These are phyloP conservation scores for Xylaria sp. DNA, from an alignment of 2,329 filamentous ascomycete genomes.

Conservation along the genomic window DNA sequence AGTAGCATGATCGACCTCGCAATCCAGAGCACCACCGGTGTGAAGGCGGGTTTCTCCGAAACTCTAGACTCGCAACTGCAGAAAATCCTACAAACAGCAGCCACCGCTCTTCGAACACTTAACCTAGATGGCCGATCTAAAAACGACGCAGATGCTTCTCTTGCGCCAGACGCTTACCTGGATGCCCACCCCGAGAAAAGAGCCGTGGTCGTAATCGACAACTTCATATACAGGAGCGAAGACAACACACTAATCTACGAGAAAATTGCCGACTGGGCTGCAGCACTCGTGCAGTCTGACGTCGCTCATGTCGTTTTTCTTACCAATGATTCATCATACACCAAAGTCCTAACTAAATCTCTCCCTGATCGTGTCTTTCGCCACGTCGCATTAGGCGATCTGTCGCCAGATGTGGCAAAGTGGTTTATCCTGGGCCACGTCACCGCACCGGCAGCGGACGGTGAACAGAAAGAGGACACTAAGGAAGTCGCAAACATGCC, in stretches of 20 bases:
- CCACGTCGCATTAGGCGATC: slow-evolving; percentile 83
- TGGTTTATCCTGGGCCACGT: slow-evolving; percentile 88
- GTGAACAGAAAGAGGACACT: slow-evolving; percentile 36
- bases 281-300: slow-evolving; percentile 81
- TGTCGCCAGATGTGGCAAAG: slow-evolving; percentile 84
- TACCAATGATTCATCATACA: slow-evolving; percentile 86
- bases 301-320: slow-evolving; percentile 94
- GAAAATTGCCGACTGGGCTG: slow-evolving; percentile 88
- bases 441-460: slow-evolving; percentile 52
- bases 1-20: slow-evolving; percentile 92
- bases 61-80: slow-evolving; percentile 86
- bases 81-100: slow-evolving; percentile 88
- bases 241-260: slow-evolving; percentile 73
- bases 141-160: slow-evolving; percentile 71
- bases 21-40: slow-evolving; percentile 89
- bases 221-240: slow-evolving; percentile 82
- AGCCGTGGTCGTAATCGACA: slow-evolving; percentile 87
- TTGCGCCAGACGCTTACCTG: slow-evolving; percentile 84
- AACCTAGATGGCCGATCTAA: slow-evolving; percentile 73
- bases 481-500: slow-evolving; percentile 32
- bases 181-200: slow-evolving; percentile 86
- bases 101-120: slow-evolving; percentile 77
- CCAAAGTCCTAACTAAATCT: slow-evolving; percentile 84
- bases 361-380: slow-evolving; percentile 91
- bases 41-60: slow-evolving; percentile 93